Evolutionary conservation across 2,329 filamentous ascomycete genomes (phyloP).

Genomic region (Furcasterigmium furcatum): DNA sequence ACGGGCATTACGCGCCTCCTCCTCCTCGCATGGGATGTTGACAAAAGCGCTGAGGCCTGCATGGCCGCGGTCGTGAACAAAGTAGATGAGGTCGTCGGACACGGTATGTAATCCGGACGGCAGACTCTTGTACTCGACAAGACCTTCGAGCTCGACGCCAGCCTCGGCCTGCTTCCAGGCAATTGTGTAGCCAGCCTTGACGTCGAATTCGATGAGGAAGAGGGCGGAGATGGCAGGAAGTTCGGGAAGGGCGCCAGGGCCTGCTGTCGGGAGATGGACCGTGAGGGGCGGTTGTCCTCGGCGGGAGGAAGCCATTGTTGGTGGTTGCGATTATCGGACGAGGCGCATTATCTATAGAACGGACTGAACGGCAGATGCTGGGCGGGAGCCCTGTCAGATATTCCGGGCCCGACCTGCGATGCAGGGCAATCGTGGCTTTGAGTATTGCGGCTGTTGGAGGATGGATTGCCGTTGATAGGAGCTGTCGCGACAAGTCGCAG

Average conservation of each 20-base stretch:
- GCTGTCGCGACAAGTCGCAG: no score
- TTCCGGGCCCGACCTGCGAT: no score
- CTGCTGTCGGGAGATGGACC: constrained; percentile 24
- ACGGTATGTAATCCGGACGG: constrained; percentile 92
- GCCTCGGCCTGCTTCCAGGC: constrained; percentile 76
- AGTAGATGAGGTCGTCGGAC: constrained; percentile 86
- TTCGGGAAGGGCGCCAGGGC: constrained; percentile 35
- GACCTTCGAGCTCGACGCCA: constrained; percentile 74
- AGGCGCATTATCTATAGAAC: not conserved
- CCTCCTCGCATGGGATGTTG: constrained; percentile 75
- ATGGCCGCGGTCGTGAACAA: constrained; percentile 75
- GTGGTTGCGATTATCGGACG: not conserved
- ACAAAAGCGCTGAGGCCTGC: constrained; percentile 91
- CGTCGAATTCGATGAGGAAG: constrained; percentile 88
- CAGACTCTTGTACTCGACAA: constrained; percentile 93
- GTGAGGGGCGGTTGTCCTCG: constrained; percentile 35
- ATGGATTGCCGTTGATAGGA: no score
- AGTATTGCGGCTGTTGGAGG: no score
- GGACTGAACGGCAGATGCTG: no score
- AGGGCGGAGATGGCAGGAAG: constrained; percentile 69
- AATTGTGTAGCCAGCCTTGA: constrained; percentile 88
- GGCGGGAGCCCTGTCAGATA: no score
- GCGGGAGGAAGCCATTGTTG: constrained; percentile 22
- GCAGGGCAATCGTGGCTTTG: no score
- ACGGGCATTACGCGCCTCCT: constrained; percentile 76